Base-by-base conservation (phyloP, 768 basidiomycete genomes). In the Lentinus brumalis region DNA sequence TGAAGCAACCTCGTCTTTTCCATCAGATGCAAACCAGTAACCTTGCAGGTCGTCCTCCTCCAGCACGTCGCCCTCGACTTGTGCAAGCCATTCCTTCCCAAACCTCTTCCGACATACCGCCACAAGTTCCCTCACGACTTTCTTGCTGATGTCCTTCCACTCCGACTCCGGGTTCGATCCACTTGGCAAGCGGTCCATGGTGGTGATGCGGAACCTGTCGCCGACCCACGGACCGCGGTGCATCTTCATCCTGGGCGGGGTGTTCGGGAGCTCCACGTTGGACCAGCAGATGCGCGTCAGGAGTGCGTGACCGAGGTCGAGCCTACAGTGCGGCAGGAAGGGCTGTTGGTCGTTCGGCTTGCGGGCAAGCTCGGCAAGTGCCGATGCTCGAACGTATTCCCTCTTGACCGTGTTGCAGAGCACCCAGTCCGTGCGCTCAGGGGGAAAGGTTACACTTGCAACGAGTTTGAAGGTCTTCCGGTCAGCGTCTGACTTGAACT, bases 251-350 rank as follows among this genome's bases (percentile, higher is more conserved):
- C 7, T 7, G 35, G 6, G 4, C 56, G 47, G 15, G 1, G 8
- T 50, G 31, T 4, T 4, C 9, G 1, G 39, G 10, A 5, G 10
- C 18, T 3, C 9, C 6, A 42, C 29, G 29, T 5, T 42, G 1
- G 57, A 52, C 39, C 40, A 58, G 9, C 21, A 42, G 29, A 58
- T 41, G 29, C 57, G 57, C 1, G 57, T 26, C 9, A 52, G 26
- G 39, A 58, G 57, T 16, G 50, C 57, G 29, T 30, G 50, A 40
- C 50, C 57, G n/a, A 58, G 50, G 50, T 58, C 49, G n/a, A 58
- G 11, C 3, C 5, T 14, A 5, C 12, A 44, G 26, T 30, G 35
- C 29, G 32, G 11, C 39, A 58, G 18, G 39, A 52, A 58, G n/a
- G 57, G 50, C 50, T 58, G 57, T 4, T 5, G 9, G 18, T 58